These are phyloP conservation scores for Borovskyia barvae DNA, from an alignment of 208 protist genomes.

Conservation along the genomic window DNA sequence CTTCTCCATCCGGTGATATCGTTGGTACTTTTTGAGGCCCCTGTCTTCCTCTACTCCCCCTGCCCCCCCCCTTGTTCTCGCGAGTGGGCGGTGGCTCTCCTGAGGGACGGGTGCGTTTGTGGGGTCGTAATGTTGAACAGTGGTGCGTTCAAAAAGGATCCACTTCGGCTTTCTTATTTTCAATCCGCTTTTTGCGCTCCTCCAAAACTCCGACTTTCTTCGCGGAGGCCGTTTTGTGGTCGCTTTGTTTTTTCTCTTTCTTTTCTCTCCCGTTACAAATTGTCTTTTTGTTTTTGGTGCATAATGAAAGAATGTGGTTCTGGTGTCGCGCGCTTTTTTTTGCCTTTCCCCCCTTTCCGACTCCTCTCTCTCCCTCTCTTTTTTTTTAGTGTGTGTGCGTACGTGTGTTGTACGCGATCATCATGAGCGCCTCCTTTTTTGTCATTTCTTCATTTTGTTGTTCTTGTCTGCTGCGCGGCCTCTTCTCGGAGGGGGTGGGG, in stretches of 20 bases:
- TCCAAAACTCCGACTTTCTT: neutral
- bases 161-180: too few species aligned
- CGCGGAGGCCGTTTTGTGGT: neutral
- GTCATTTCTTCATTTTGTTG: neutral
- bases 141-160: too few species aligned
- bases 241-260: neutral
- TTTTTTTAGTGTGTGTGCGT: slow-evolving; percentile 3
- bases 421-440: too few species aligned
- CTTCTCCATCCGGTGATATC: too few species aligned
- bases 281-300: slow-evolving; percentile 2
- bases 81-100: too few species aligned
- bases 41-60: too few species aligned
- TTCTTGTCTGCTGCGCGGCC: neutral
- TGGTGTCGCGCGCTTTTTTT: neutral
- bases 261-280: neutral
- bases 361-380: neutral
- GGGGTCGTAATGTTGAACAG: too few species aligned
- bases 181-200: neutral
- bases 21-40: too few species aligned
- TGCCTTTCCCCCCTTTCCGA: neutral
- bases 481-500: too few species aligned
- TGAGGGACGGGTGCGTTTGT: too few species aligned
- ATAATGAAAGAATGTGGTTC: neutral
- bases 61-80: too few species aligned
- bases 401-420: neutral